A percentile compares a stretch with the other conserved stretches of the same genome.
Conservation (phyloP, 2,329 filamentous ascomycete genomes). For the Penicillium sp. region DNA sequence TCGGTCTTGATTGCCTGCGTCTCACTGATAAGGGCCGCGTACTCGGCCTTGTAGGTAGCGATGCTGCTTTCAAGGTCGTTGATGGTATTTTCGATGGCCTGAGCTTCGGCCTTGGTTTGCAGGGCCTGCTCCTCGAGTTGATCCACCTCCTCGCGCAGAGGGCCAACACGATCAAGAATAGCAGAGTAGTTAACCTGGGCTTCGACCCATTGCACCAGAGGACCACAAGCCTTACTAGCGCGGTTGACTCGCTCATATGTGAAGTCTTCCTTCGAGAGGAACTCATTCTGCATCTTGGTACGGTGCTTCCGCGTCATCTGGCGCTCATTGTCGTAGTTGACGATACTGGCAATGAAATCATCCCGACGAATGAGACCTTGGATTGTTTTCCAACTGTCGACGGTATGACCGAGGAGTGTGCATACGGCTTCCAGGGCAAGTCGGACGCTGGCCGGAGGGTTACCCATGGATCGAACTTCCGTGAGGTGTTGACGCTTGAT, state of each 20-base stretch:
- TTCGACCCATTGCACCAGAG: slow-evolving; percentile 92
- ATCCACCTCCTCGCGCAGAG: slow-evolving; percentile 83
- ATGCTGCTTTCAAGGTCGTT: slow-evolving; percentile 83
- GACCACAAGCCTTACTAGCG: slow-evolving; percentile 94
- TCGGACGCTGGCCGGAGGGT: slow-evolving; percentile 84
- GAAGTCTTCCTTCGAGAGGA: slow-evolving; percentile 88
- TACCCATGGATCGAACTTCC: slow-evolving; percentile 95
- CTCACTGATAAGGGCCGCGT: slow-evolving; percentile 92
- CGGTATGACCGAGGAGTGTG: slow-evolving; percentile 85
- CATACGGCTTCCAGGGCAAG: slow-evolving; percentile 95
- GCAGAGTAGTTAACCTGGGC: slow-evolving; percentile 98
- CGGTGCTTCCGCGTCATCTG: slow-evolving; percentile 85
- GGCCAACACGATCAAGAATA: slow-evolving; percentile 90
- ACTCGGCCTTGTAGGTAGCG: slow-evolving; percentile 91
- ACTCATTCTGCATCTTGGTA: slow-evolving; percentile 88
- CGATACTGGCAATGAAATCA: slow-evolving; percentile 96
- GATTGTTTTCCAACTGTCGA: slow-evolving; percentile 86
- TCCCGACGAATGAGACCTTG: slow-evolving; percentile 84
- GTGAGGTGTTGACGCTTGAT: slow-evolving; percentile 97
- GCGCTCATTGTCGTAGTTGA: slow-evolving; percentile 92
- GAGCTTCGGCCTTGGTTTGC: slow-evolving; percentile 88
- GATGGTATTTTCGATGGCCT: slow-evolving; percentile 87
- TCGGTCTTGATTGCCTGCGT: slow-evolving; percentile 96
- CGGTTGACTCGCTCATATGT: slow-evolving; percentile 95
- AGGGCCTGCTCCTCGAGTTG: slow-evolving; percentile 84